Evolutionary conservation across 495 filamentous ascomycete genomes (phyloP).

Genomic region (Podospora tetraspora): DNA sequence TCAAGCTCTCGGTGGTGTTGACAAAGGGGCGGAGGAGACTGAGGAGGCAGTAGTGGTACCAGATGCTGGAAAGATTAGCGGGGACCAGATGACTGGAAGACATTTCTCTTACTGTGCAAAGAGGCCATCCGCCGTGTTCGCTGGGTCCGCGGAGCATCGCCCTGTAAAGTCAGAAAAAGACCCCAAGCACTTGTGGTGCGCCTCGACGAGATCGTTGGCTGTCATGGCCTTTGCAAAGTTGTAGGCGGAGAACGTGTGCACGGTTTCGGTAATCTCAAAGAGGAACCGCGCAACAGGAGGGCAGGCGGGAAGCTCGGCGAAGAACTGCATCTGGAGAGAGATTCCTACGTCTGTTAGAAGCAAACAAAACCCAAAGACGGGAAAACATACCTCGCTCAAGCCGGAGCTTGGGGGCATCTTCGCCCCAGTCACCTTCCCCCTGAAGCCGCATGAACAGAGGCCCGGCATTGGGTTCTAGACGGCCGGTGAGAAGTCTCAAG

Average conservation of each 20-base stretch:
- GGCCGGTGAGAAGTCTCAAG: slow-evolving; percentile 23
- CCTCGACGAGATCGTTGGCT: slow-evolving; percentile 23
- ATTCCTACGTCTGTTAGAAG: slow-evolving; percentile 20
- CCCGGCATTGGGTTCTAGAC: slow-evolving; percentile 23
- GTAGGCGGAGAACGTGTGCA: slow-evolving; percentile 27
- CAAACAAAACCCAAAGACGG: too few relatives aligned
- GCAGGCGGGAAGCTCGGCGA: slow-evolving; percentile 21
- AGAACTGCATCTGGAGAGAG: slow-evolving; percentile 24
- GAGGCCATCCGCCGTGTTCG: slow-evolving; percentile 16
- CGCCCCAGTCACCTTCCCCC: slow-evolving; percentile 12
- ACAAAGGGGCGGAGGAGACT: slow-evolving; percentile 25
- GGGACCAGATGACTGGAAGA: not conserved
- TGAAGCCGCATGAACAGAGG: slow-evolving; percentile 28
- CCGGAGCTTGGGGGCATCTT: slow-evolving; percentile 22
- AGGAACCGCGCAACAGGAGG: slow-evolving; percentile 20
- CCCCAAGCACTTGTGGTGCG: slow-evolving; percentile 22
- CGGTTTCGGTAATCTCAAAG: slow-evolving; percentile 25
- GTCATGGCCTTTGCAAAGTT: slow-evolving; percentile 26
- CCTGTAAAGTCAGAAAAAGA: slow-evolving; percentile 13
- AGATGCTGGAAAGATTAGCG: slow-evolving; percentile 19
- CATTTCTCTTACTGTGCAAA: slow-evolving; percentile 22
- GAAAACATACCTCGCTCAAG: slow-evolving; percentile 28
- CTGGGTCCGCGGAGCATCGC: not conserved
- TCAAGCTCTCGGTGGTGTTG: slow-evolving; percentile 15
- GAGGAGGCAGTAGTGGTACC: slow-evolving; percentile 29